phyloP scores from a whole-genome alignment of 805 yeast genomes.

The Metschnikowia orientalis region DNA sequence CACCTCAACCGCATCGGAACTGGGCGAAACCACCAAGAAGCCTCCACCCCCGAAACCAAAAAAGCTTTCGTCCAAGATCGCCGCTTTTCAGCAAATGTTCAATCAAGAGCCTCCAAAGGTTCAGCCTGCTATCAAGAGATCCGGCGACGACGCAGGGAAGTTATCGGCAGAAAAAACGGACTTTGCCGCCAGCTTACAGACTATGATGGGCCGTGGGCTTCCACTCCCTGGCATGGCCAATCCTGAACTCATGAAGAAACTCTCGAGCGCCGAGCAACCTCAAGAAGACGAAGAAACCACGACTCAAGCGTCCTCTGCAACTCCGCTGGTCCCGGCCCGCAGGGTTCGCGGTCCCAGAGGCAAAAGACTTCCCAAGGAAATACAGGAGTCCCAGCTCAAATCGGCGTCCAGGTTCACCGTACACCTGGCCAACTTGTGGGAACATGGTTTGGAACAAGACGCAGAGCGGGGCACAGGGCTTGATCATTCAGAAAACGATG shows the following conservation, averaged over 20 bases:
- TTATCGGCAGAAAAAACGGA: conserved; percentile 37
- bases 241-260: conserved; percentile 27
- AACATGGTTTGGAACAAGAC: too few relatives aligned
- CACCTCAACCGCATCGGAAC: background rate
- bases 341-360: conserved; percentile 76
- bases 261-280: conserved; percentile 11
- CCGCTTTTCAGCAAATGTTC: conserved; percentile 77
- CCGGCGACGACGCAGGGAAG: conserved; percentile 15
- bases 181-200: conserved; percentile 57
- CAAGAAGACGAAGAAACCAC: conserved; percentile 8
- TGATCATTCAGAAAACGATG: too few relatives aligned
- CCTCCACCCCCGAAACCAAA: conserved; percentile 68
- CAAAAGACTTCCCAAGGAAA: conserved; percentile 59
- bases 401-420: conserved; percentile 32
- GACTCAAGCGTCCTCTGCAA: background rate
- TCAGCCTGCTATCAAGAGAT: conserved; percentile 8
- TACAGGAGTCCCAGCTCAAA: conserved; percentile 39
- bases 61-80: conserved; percentile 72
- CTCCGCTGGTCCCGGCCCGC: conserved; percentile 14
- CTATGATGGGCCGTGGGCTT: conserved; percentile 49
- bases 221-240: conserved; percentile 52
- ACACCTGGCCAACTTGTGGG: conserved; percentile 37
- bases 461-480: too few relatives aligned
- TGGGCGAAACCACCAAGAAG: conserved; percentile 8
- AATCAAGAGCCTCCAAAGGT: conserved; percentile 25